phyloP scores from a whole-genome alignment of 129 eudicot genomes.

The Flaveria trinervia region DNA sequence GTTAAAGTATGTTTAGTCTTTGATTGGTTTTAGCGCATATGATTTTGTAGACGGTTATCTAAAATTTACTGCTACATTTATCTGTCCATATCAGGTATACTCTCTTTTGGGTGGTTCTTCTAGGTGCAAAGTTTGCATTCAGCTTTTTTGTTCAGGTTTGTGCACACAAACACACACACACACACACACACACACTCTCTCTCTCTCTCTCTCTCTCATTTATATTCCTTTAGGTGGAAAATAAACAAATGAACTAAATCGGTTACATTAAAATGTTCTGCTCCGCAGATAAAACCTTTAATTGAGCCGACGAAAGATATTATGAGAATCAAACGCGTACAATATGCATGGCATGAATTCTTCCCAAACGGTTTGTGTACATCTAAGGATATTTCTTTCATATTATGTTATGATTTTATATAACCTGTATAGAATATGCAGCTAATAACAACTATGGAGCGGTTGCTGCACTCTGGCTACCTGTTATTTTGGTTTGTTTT shows the following conservation, averaged over 20 bases:
- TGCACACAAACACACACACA: background rate
- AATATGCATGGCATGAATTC: slow-evolving; percentile 94
- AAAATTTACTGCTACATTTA: slow-evolving; percentile 13
- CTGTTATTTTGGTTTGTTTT: slow-evolving; percentile 74
- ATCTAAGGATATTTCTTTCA: slow-evolving; percentile 17
- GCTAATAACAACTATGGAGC: slow-evolving; percentile 73
- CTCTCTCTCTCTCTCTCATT: slow-evolving; percentile 12
- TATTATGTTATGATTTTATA: background rate
- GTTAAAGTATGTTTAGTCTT: slow-evolving; percentile 53
- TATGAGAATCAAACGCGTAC: slow-evolving; percentile 66
- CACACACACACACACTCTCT: no score
- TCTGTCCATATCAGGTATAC: slow-evolving; percentile 67
- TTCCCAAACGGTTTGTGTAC: slow-evolving; percentile 71
- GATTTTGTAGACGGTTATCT: slow-evolving; percentile 1
- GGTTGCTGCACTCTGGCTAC: slow-evolving; percentile 81
- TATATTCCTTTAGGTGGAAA: slow-evolving; percentile 18
- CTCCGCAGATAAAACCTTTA: slow-evolving; percentile 79
- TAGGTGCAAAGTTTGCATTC: slow-evolving; percentile 64
- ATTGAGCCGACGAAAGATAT: slow-evolving; percentile 78
- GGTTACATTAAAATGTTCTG: slow-evolving; percentile 24
- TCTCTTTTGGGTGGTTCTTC: slow-evolving; percentile 79
- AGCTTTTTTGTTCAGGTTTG: slow-evolving; percentile 72
- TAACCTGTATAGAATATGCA: slow-evolving; percentile 43
- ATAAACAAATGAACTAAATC: slow-evolving; percentile 21
- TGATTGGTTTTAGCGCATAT: slow-evolving; percentile 16